phyloP scores from a whole-genome alignment of 2,329 filamentous ascomycete species.

The Ambrosiella xylebori region DNA sequence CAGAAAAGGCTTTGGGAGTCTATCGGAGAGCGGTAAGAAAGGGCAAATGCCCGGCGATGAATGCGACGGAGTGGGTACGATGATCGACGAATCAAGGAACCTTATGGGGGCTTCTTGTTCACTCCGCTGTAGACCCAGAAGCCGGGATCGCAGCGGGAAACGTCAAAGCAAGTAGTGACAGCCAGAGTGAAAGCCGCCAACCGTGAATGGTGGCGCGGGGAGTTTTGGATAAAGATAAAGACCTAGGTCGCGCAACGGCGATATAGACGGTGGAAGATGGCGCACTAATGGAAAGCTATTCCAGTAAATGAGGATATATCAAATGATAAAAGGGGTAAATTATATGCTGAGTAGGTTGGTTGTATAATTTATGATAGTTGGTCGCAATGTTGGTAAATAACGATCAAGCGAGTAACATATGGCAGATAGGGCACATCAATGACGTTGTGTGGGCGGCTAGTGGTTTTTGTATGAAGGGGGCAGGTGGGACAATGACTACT shows the following conservation, averaged over 20 bases:
- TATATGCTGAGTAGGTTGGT: no score
- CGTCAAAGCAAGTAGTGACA: conserved; percentile 7
- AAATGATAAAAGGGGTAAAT: no score
- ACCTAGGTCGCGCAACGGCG: conserved; percentile 2
- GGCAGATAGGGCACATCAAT: no score
- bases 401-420: no score
- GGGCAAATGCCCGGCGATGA: neutral
- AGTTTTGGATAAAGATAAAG: neutral
- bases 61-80: neutral
- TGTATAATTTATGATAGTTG: no score
- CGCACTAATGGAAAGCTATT: neutral
- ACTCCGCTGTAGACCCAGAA: conserved; percentile 92
- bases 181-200: conserved; percentile 14
- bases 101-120: conserved; percentile 95
- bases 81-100: neutral
- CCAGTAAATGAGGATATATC: neutral
- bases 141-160: conserved; percentile 78
- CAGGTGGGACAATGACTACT: no score
- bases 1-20: neutral
- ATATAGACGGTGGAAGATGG: neutral
- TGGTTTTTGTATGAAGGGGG: no score
- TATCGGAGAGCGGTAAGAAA: neutral
- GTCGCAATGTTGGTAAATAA: no score
- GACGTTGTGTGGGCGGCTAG: no score
- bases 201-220: neutral